Evolutionary conservation across 2,329 filamentous ascomycete genomes (phyloP).

Genomic region (Proliferodiscus dingleyae): DNA sequence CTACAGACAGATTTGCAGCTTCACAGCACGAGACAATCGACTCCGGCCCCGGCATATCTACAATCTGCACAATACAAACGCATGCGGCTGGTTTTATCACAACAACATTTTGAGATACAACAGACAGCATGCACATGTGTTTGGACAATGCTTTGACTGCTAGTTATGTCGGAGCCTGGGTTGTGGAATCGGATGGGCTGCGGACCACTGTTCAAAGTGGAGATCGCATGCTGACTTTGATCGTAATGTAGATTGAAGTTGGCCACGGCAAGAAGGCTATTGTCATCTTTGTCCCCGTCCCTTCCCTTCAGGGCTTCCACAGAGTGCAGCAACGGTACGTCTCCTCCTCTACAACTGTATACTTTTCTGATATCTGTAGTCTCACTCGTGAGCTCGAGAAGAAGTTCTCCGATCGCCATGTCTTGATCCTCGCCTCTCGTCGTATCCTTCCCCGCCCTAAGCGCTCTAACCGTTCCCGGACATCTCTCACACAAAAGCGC

Average conservation of each 20-base stretch:
- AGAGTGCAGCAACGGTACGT: constrained; percentile 98
- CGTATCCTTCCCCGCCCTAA: constrained; percentile 98
- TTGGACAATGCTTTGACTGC: constrained; percentile 15
- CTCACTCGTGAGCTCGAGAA: constrained; percentile 99
- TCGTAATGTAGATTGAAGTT: constrained; percentile 89
- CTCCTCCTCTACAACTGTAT: constrained; percentile 3
- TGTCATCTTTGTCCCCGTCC: constrained; percentile 99
- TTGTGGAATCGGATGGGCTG: constrained; percentile 68
- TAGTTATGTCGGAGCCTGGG: constrained; percentile 24
- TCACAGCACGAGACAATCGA: constrained; percentile 17
- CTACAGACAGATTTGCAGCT: constrained; percentile 14
- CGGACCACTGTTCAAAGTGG: constrained; percentile 59
- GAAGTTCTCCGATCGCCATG: constrained; percentile 99
- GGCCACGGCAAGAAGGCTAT: constrained; percentile 99
- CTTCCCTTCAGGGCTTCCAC: constrained; percentile 97
- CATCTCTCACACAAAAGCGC: constrained; percentile 97
- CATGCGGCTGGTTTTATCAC: constrained; percentile 14
- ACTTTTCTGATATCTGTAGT: constrained; percentile 42
- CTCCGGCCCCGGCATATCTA: constrained; percentile 21
- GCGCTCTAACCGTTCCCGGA: constrained; percentile 94
- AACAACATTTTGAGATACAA: constrained; percentile 25
- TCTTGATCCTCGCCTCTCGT: constrained; percentile 97
- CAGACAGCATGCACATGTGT: constrained; percentile 13
- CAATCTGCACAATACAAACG: constrained; percentile 11
- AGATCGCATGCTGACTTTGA: constrained; percentile 71